phyloP scores from a whole-genome alignment of 495 filamentous ascomycete genomes.

The Trichoderma orchidacearum region DNA sequence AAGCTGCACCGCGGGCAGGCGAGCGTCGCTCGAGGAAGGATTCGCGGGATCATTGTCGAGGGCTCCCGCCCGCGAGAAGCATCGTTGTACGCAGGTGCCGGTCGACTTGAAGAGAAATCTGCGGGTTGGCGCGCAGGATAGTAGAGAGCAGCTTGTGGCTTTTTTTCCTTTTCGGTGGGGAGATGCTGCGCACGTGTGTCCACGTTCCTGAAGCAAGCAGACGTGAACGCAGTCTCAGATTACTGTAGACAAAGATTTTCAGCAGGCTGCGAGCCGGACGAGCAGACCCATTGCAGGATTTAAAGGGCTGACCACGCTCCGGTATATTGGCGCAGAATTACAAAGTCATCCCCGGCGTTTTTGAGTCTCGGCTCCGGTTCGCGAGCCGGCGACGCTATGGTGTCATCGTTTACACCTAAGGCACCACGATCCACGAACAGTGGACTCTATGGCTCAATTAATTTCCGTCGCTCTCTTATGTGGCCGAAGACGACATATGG shows the following conservation, averaged over 20 bases:
- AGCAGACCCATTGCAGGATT: background rate
- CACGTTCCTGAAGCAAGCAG: background rate
- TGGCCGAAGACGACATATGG: too few relatives aligned
- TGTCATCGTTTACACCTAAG: background rate
- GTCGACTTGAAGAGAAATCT: too few relatives aligned
- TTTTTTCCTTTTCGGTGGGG: too few relatives aligned
- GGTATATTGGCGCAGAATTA: background rate
- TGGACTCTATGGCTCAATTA: background rate
- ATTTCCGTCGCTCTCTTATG: too few relatives aligned
- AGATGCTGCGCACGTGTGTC: background rate
- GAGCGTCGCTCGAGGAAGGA: background rate
- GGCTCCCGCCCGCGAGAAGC: background rate
- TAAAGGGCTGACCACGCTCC: background rate
- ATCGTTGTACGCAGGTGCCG: background rate
- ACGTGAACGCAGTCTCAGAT: background rate
- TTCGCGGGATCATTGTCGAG: constrained; percentile 2
- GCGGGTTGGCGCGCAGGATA: too few relatives aligned
- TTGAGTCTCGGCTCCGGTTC: background rate
- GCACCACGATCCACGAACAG: background rate
- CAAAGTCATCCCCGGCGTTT: background rate
- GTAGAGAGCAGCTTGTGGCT: background rate
- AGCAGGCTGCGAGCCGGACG: background rate
- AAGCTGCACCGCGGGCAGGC: background rate
- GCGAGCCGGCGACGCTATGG: constrained; percentile 1
- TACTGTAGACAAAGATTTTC: background rate